Conservation (phyloP, 805 yeast species). For the Starmerella floricola region DNA sequence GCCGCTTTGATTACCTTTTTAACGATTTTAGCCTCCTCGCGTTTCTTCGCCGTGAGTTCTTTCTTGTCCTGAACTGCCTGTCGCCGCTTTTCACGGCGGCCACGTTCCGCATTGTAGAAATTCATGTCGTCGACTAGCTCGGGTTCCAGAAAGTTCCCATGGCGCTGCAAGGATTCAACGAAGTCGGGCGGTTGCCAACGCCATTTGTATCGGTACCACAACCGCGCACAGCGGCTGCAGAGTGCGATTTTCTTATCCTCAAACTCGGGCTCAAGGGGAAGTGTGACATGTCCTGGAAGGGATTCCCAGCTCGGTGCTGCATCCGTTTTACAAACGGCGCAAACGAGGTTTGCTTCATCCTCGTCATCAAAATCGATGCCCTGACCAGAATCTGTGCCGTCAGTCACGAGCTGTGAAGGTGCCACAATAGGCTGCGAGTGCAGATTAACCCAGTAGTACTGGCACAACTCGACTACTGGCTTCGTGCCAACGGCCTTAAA, state of each 20-base stretch:
- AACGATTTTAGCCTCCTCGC: slow-evolving; percentile 9
- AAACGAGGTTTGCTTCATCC: slow-evolving; percentile 24
- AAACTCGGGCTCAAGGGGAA: slow-evolving; percentile 25
- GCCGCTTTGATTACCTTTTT: slow-evolving; percentile 18
- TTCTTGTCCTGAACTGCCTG: slow-evolving; percentile 12
- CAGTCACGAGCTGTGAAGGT: not conserved
- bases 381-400: slow-evolving; percentile 63
- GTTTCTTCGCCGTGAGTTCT: slow-evolving; percentile 13
- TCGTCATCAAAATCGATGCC: not conserved
- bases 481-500: slow-evolving; percentile 61
- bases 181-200: slow-evolving; percentile 73
- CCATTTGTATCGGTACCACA: slow-evolving; percentile 86
- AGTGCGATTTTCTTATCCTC: slow-evolving; percentile 42
- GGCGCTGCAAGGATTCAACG: slow-evolving; percentile 33
- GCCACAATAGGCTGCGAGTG: slow-evolving; percentile 1
- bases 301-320: slow-evolving; percentile 54
- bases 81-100: slow-evolving; percentile 17
- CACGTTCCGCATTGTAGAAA: slow-evolving; percentile 25
- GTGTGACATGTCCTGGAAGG: slow-evolving; percentile 46
- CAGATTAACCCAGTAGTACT: slow-evolving; percentile 61
- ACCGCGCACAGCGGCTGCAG: slow-evolving; percentile 73
- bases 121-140: slow-evolving; percentile 45
- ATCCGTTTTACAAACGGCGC: slow-evolving; percentile 60
- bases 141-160: slow-evolving; percentile 43
- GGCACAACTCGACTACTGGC: slow-evolving; percentile 65